A percentile compares a stretch with the other conserved stretches of the same genome.
phyloP scores from a whole-genome alignment of 164 flowering plant genomes.

The Sextonia rubra region DNA sequence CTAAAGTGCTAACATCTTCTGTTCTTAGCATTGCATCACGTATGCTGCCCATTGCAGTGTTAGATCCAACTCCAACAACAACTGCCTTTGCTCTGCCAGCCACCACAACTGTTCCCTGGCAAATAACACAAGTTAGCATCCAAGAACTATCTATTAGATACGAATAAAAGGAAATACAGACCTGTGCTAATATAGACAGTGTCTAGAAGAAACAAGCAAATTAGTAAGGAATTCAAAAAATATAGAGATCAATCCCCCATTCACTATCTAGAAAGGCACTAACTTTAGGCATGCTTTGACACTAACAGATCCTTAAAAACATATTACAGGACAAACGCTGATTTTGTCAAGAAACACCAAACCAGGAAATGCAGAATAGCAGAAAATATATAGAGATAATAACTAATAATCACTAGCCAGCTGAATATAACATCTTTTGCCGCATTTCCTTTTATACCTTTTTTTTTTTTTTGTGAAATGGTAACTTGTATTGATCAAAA shows the following conservation, averaged over 20 bases:
- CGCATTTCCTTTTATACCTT: too few species aligned
- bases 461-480: too few species aligned
- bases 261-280: not conserved
- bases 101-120: constrained; percentile 90
- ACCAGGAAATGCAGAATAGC: not conserved
- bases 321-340: not conserved
- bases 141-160: not conserved
- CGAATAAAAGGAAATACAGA: not conserved
- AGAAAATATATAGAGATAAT: too few species aligned
- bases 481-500: too few species aligned
- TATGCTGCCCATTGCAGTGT: constrained; percentile 97
- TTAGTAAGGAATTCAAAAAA: not conserved
- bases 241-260: not conserved
- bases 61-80: constrained; percentile 90
- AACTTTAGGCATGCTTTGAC: not conserved
- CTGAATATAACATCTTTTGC: not conserved
- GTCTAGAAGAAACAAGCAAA: not conserved
- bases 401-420: not conserved
- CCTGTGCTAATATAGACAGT: not conserved
- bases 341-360: not conserved
- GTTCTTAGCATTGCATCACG: constrained; percentile 92
- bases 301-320: not conserved
- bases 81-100: constrained; percentile 96
- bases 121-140: constrained; percentile 13
- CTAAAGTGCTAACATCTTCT: constrained; percentile 60